phyloP scores from a whole-genome alignment of 2,329 filamentous ascomycete genomes.

The Mariannaea elegans region DNA sequence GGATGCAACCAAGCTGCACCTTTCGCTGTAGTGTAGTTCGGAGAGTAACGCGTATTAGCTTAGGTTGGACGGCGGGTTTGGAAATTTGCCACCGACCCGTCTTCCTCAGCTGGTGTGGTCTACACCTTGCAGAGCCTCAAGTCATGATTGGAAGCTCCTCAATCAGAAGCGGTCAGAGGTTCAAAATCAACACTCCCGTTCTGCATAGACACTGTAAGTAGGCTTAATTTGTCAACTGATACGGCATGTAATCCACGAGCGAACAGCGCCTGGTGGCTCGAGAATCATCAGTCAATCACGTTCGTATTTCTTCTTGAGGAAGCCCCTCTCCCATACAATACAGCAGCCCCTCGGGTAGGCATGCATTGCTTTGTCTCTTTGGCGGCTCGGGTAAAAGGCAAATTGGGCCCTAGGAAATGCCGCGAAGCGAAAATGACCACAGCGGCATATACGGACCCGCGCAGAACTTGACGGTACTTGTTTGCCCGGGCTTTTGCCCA shows the following conservation, averaged over 20 bases:
- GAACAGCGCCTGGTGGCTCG: background rate
- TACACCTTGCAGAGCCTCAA: background rate
- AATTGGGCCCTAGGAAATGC: background rate
- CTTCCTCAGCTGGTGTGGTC: background rate
- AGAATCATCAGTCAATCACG: background rate
- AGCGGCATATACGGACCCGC: background rate
- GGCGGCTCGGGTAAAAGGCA: background rate
- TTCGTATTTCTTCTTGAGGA: slow-evolving; percentile 1
- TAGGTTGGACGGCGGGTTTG: background rate
- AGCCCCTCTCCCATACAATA: background rate
- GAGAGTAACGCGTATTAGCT: no score
- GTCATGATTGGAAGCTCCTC: background rate
- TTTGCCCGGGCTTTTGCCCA: no score
- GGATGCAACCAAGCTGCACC: background rate
- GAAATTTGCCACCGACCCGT: background rate
- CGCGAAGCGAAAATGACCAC: background rate
- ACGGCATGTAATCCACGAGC: no score
- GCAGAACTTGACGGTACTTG: no score
- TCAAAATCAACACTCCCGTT: background rate
- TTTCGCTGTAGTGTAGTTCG: background rate
- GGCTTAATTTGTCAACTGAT: background rate
- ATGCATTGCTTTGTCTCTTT: background rate
- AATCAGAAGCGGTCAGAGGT: background rate
- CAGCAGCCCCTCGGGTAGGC: background rate
- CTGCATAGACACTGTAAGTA: background rate